Conservation (phyloP, 225 moss, liverwort and hornwort species). For the Physcomitrium patens region DNA sequence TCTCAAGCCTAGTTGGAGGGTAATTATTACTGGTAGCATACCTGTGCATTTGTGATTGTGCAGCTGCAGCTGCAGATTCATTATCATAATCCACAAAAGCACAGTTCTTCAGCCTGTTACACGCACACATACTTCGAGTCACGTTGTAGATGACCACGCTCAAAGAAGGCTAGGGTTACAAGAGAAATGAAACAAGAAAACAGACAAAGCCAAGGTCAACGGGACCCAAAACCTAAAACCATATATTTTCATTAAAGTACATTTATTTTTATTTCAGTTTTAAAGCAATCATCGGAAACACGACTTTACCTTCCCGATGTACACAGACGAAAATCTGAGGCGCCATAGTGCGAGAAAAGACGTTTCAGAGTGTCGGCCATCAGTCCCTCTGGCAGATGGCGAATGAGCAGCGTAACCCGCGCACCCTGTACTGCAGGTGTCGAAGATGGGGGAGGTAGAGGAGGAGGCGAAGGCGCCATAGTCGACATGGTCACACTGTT, state of each 20-base stretch:
- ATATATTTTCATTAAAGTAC: neutral
- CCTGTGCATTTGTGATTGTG: slow-evolving; percentile 62
- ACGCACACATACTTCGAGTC: neutral
- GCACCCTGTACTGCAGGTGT: slow-evolving; percentile 11
- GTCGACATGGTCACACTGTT: slow-evolving; percentile 36
- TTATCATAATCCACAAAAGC: slow-evolving; percentile 59
- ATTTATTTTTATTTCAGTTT: neutral
- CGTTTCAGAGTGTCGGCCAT: slow-evolving; percentile 54
- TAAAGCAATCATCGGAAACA: neutral
- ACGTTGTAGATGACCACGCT: neutral
- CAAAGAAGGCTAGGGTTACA: neutral
- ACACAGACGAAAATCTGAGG: slow-evolving; percentile 57
- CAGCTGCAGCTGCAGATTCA: slow-evolving; percentile 46
- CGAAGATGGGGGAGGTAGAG: slow-evolving; percentile 14
- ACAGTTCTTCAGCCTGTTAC: slow-evolving; percentile 57
- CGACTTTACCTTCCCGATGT: slow-evolving; percentile 42
- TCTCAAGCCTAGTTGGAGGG: slow-evolving; percentile 8
- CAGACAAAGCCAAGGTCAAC: neutral
- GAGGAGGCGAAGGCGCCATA: slow-evolving; percentile 23
- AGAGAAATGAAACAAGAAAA: neutral
- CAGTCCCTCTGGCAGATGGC: slow-evolving; percentile 60
- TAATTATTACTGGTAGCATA: slow-evolving; percentile 11
- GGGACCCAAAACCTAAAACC: neutral
- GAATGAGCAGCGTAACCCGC: slow-evolving; percentile 51
- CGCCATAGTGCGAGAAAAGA: slow-evolving; percentile 57